A percentile compares a stretch with the other conserved stretches of the same genome.
Conservation (phyloP, 176 grass and related monocot genomes). For the Musa beccarii region DNA sequence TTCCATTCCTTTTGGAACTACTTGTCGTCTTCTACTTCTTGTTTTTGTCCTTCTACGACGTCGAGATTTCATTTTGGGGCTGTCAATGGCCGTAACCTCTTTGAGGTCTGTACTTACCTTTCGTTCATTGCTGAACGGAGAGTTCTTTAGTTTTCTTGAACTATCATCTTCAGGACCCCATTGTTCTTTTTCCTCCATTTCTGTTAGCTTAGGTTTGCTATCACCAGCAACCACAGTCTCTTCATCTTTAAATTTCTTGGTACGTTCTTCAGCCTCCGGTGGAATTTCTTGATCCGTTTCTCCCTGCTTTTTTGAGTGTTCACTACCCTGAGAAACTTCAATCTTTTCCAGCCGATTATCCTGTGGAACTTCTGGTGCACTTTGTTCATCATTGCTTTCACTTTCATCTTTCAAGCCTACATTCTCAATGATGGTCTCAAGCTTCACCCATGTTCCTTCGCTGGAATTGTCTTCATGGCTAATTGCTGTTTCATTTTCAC, state of each 20-base stretch:
- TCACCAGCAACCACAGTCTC: background rate
- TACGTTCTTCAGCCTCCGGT: background rate
- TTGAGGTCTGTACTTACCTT: background rate
- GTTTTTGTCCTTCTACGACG: background rate
- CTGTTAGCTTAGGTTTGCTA: background rate
- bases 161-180: background rate
- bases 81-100: background rate
- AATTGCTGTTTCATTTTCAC: slow-evolving; percentile 21
- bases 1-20: background rate
- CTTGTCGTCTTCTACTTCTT: background rate
- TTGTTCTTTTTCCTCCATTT: background rate
- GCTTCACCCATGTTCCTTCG: slow-evolving; percentile 39
- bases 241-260: background rate
- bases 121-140: background rate
- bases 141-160: background rate
- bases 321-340: background rate
- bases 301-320: background rate
- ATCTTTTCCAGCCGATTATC: background rate
- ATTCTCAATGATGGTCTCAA: slow-evolving; percentile 27
- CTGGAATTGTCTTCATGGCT: slow-evolving; percentile 21
- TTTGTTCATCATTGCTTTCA: background rate
- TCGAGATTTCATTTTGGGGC: background rate
- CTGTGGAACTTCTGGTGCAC: background rate
- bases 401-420: background rate
- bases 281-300: background rate